phyloP scores from a whole-genome alignment of 352 stramenopile genomes.

The Pilasporangium apinafurcum region DNA sequence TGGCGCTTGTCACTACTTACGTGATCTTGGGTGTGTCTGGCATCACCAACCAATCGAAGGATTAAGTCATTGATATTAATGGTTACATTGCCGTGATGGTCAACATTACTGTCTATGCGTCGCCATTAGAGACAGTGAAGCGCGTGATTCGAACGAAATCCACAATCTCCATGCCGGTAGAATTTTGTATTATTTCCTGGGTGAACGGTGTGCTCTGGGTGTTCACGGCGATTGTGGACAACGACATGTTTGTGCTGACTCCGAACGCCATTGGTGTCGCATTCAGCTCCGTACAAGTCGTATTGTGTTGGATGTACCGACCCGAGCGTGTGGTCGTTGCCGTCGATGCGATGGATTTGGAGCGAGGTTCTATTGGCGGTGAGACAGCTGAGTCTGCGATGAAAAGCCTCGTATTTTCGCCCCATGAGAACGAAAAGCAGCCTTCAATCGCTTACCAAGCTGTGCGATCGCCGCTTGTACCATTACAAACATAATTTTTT shows the following conservation, averaged over 20 bases:
- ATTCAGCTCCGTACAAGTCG: constrained; percentile 30
- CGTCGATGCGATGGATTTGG: too few species aligned
- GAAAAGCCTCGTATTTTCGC: too few species aligned
- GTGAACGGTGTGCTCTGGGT: constrained; percentile 53
- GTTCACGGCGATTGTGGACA: constrained; percentile 25
- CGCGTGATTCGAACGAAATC: constrained; percentile 38
- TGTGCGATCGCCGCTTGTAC: too few species aligned
- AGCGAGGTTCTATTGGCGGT: too few species aligned
- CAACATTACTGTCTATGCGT: constrained; percentile 44
- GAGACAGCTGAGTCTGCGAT: too few species aligned
- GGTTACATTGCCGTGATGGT: constrained; percentile 31
- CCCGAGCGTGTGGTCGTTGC: too few species aligned
- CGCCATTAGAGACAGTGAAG: constrained; percentile 36
- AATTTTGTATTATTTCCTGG: constrained; percentile 29
- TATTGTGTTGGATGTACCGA: constrained; percentile 44
- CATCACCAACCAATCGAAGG: too few species aligned
- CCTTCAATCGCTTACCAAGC: too few species aligned
- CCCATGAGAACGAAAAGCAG: too few species aligned
- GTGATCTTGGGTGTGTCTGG: too few species aligned
- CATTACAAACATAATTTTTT: too few species aligned
- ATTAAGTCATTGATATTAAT: constrained; percentile 9
- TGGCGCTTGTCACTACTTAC: too few species aligned
- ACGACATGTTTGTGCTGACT: constrained; percentile 36
- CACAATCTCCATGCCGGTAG: constrained; percentile 36
- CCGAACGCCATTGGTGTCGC: constrained; percentile 25